phyloP scores from a whole-genome alignment of 495 filamentous ascomycete genomes.

The Lindgomyces ingoldianus region DNA sequence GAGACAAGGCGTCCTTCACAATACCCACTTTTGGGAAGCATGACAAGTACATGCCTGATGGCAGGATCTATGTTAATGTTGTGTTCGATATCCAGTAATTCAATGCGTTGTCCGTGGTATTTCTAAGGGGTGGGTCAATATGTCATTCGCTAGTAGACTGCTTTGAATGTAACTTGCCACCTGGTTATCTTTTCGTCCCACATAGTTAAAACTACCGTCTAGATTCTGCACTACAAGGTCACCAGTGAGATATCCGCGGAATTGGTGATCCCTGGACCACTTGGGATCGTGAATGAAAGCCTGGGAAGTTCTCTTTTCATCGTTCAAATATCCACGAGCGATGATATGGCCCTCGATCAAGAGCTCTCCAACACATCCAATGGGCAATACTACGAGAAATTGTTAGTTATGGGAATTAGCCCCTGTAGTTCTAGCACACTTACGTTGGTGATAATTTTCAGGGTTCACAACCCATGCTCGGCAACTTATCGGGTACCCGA shows the following conservation, averaged over 20 bases:
- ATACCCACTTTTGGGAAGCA: conserved; percentile 20
- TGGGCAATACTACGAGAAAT: not conserved
- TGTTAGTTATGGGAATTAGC: not conserved
- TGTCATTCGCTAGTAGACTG: not conserved
- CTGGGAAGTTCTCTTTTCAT: conserved; percentile 24
- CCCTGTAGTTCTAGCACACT: not conserved
- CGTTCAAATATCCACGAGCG: conserved; percentile 30
- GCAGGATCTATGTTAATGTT: conserved; percentile 27
- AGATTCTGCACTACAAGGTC: conserved; percentile 35
- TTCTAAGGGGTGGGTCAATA: conserved; percentile 15
- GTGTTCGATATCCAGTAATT: conserved; percentile 38
- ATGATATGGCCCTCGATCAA: conserved; percentile 27
- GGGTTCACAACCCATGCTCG: conserved; percentile 31
- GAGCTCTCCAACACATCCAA: conserved; percentile 30
- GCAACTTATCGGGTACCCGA: conserved; percentile 24
- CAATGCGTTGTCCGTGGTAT: conserved; percentile 39
- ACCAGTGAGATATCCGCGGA: conserved; percentile 36
- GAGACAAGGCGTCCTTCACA: conserved; percentile 31
- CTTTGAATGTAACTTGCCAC: conserved; percentile 16
- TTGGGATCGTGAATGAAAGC: conserved; percentile 16
- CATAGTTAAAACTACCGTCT: conserved; percentile 33
- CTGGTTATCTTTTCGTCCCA: conserved; percentile 38
- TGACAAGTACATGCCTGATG: conserved; percentile 18
- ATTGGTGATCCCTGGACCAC: conserved; percentile 15
- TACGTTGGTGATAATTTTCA: not conserved